These are phyloP conservation scores for Hyphopichia khmerensis DNA, from an alignment of 1,139 yeast genomes.

Conservation along the genomic window DNA sequence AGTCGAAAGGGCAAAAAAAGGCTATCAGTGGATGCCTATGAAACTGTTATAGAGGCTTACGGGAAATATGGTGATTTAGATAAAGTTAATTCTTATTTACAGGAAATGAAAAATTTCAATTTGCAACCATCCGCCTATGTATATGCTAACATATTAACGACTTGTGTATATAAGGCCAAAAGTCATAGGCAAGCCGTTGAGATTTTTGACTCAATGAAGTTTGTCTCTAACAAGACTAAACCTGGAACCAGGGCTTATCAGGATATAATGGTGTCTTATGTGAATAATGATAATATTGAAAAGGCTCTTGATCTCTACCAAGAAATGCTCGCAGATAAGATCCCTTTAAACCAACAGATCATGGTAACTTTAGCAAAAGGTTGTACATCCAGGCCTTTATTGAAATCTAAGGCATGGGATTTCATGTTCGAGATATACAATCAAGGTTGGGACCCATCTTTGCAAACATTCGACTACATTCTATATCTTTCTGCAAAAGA, in stretches of 20 bases:
- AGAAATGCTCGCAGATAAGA: conserved; percentile 52
- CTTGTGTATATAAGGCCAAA: conserved; percentile 55
- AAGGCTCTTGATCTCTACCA: conserved; percentile 73
- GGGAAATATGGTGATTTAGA: conserved; percentile 34
- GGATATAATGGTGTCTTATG: conserved; percentile 66
- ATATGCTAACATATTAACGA: conserved; percentile 63
- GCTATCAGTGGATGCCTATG: conserved; percentile 28
- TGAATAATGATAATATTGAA: conserved; percentile 62
- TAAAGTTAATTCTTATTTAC: conserved; percentile 35
- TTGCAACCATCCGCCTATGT: conserved; percentile 56
- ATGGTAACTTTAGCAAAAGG: conserved; percentile 70
- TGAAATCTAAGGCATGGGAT: conserved; percentile 69
- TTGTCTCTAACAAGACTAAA: conserved; percentile 57
- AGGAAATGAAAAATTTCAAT: conserved; percentile 49
- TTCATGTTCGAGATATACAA: conserved; percentile 67
- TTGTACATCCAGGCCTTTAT: conserved; percentile 55
- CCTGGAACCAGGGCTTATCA: conserved; percentile 73
- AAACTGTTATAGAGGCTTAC: conserved; percentile 39
- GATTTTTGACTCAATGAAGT: conserved; percentile 84
- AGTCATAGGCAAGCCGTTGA: conserved; percentile 65
- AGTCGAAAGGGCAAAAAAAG: conserved; percentile 13
- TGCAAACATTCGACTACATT: conserved; percentile 63
- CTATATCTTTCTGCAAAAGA: conserved; percentile 72
- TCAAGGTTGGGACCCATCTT: conserved; percentile 46
- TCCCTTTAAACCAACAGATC: conserved; percentile 44